Conservation (phyloP, 495 filamentous ascomycete species). For the Xylaria sp. region DNA sequence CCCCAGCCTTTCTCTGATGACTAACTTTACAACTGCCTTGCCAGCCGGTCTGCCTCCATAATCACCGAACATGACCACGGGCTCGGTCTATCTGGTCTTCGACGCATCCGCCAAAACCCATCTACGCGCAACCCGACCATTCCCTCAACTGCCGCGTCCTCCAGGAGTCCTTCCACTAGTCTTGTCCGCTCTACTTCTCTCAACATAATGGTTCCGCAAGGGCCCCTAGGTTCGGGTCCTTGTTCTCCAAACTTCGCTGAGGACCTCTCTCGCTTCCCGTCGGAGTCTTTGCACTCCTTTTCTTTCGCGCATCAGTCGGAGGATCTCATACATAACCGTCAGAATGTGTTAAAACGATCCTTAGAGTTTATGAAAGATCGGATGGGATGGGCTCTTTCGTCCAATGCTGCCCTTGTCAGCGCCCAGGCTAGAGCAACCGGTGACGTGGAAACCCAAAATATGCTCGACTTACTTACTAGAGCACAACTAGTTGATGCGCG, state of each 20-base stretch:
- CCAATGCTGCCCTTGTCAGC: slow-evolving; percentile 66
- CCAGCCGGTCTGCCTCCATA: slow-evolving; percentile 53
- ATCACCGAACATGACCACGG: slow-evolving; percentile 66
- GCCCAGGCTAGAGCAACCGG: slow-evolving; percentile 84
- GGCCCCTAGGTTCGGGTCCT: slow-evolving; percentile 62
- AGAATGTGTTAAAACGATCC: slow-evolving; percentile 91
- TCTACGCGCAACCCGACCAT: slow-evolving; percentile 69
- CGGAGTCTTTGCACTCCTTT: slow-evolving; percentile 97
- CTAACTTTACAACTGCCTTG: slow-evolving; percentile 22
- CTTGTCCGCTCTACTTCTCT: slow-evolving; percentile 70
- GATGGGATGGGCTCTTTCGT: slow-evolving; percentile 75
- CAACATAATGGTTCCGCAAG: slow-evolving; percentile 55
- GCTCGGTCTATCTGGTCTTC: slow-evolving; percentile 74
- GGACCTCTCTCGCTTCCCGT: slow-evolving; percentile 90
- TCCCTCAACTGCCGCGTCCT: slow-evolving; percentile 60
- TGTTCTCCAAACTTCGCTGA: slow-evolving; percentile 79
- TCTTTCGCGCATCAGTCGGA: slow-evolving; percentile 97
- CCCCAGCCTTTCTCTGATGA: slow-evolving; percentile 12
- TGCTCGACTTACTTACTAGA: slow-evolving; percentile 85
- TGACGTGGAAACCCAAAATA: slow-evolving; percentile 85
- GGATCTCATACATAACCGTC: slow-evolving; percentile 85
- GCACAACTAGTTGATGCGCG: slow-evolving; percentile 74
- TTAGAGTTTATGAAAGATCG: slow-evolving; percentile 98
- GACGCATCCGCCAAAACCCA: slow-evolving; percentile 86
- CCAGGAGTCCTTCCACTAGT: slow-evolving; percentile 67